Evolutionary conservation across 176 grass and related monocot species (phyloP).

Genomic region (Rhipidocladum racemiflorum): DNA sequence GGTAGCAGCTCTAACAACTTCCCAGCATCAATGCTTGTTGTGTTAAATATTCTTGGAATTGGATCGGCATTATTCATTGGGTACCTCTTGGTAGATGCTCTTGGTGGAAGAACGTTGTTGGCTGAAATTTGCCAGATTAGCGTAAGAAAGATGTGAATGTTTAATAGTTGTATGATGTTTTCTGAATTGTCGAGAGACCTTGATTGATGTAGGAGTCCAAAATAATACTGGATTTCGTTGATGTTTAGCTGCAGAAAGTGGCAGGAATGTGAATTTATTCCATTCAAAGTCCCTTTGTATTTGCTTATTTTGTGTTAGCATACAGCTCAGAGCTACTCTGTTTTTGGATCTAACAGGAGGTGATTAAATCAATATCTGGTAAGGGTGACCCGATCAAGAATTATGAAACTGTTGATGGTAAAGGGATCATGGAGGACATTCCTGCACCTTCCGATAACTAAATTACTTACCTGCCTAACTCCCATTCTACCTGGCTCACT

Average conservation of each 20-base stretch:
- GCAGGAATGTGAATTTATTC: neutral
- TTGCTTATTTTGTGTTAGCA: neutral
- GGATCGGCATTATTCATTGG: neutral
- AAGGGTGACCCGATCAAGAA: conserved; percentile 93
- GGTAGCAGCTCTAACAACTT: neutral
- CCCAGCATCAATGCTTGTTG: neutral
- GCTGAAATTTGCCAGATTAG: neutral
- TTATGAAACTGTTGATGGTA: conserved; percentile 64
- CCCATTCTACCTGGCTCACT: conserved; percentile 11
- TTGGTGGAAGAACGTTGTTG: neutral
- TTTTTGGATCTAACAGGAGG: conserved; percentile 52
- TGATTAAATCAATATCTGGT: conserved; percentile 86
- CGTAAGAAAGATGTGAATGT: neutral
- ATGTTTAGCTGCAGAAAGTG: neutral
- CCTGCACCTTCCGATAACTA: conserved; percentile 22
- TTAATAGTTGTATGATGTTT: neutral
- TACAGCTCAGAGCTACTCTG: conserved; percentile 7
- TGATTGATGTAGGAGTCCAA: neutral
- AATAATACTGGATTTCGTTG: neutral
- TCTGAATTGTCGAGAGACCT: neutral
- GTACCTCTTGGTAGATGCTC: neutral
- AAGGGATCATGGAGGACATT: conserved; percentile 78
- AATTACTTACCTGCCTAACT: neutral
- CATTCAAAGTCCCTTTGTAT: neutral
- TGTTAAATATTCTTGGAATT: neutral